Evolutionary conservation across 2,329 filamentous ascomycete species (phyloP), one percentile per base, ranked within the genome.

Genomic region (Ophiocordyceps camponoti-leonardi): DNA sequence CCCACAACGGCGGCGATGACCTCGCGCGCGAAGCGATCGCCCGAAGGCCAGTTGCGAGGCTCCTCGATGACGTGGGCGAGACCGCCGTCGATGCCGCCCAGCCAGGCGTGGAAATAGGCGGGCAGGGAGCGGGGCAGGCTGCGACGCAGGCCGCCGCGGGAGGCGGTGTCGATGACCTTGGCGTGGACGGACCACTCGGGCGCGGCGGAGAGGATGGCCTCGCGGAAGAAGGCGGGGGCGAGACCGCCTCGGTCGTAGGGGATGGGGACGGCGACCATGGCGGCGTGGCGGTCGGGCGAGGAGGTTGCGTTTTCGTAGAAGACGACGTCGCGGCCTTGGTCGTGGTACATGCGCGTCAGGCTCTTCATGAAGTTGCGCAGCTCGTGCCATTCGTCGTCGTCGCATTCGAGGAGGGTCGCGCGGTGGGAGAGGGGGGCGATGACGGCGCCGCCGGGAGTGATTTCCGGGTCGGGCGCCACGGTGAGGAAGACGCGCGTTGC

Each of bases 301-400:
- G 78, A 70, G 0, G 87, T 88, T 2, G 92, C 92, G 59, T 98
- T 96, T 59, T 98, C 92, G 68, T 98, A 98, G 66, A 98, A 98
- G 50, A 98, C 69, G 11, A 96, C 88, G 54, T 92, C 86, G 44
- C 85, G 83, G 12, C 88, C 87, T 61, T 93, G 86, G 41, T 88
- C 83, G 65, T 94, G 86, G 63, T 96, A 98, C 77, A 95, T 83
- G 41, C 90, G 79, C 5, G 83, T 95, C 19, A 98, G 72, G 48
- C 79, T 83, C 67, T 98, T 98, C 90, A 96, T 96, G 59, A 98
- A 98, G 61, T 98, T 98, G 53, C 92, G 83, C 6, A 98, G 81
- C 63, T 98, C 92, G 59, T 98, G 92, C 93, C 93, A 98, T 61
- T 98, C 92, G 58, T 98, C 92, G 57, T 98, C 90, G 61, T 96